A percentile compares a stretch with the other conserved stretches of the same genome.
These are phyloP conservation scores for Ilex paraguariensis DNA, from an alignment of 305 asterid genomes.

Conservation along the genomic window DNA sequence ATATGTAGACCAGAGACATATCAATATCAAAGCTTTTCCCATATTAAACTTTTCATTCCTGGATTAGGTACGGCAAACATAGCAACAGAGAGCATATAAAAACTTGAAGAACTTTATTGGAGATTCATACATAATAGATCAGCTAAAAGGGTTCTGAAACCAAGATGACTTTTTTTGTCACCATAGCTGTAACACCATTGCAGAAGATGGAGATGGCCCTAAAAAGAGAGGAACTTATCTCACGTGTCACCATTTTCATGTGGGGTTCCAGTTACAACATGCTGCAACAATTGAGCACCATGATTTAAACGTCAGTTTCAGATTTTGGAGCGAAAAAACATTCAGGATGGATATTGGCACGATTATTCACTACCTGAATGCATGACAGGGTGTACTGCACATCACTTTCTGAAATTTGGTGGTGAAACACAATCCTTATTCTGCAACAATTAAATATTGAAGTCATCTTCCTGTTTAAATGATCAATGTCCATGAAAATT, in stretches of 20 bases:
- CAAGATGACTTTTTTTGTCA: too few species aligned
- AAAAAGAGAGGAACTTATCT: background rate
- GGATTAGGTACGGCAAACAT: too few species aligned
- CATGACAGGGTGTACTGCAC: conserved; percentile 72
- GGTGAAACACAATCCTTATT: conserved; percentile 78
- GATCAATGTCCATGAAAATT: background rate
- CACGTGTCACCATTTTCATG: conserved; percentile 36
- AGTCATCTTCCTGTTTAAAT: conserved; percentile 5
- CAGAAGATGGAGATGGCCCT: too few species aligned
- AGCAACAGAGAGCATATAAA: too few species aligned
- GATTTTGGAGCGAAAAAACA: background rate
- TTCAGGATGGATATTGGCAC: background rate
- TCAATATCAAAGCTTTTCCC: too few species aligned
- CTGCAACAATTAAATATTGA: conserved; percentile 29
- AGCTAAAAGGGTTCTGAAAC: too few species aligned
- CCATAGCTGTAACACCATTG: too few species aligned
- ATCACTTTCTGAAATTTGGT: conserved; percentile 82
- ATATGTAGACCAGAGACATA: too few species aligned
- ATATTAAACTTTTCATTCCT: too few species aligned
- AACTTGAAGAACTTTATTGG: too few species aligned
- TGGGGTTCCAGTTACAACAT: conserved; percentile 37
- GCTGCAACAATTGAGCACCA: conserved; percentile 35
- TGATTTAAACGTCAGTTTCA: conserved; percentile 4
- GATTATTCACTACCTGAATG: conserved; percentile 50
- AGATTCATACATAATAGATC: too few species aligned